Evolutionary conservation across 2,329 filamentous ascomycete genomes (phyloP), one percentile per base, ranked within the genome.

Genomic region (Neofusicoccum laricinum): DNA sequence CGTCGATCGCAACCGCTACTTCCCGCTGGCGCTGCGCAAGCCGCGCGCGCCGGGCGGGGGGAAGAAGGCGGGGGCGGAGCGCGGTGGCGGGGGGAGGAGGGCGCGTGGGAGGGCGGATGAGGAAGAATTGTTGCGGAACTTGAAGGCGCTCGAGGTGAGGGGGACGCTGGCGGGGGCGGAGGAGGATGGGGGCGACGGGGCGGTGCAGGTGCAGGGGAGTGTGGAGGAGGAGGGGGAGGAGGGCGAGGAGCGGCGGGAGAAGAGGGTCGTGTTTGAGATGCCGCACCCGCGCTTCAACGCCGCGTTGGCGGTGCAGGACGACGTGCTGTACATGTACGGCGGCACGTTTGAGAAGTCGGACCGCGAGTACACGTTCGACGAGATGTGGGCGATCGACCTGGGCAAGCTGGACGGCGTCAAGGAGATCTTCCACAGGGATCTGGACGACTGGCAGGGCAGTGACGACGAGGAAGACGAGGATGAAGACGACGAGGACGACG

Each of bases 301-400:
- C 1, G 91, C 95, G 69, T 80, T 98, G 43, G 88, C 94, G 0
- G 92, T 98, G 0, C 93, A 98, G 77, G 92, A 93, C 68, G 95
- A 99, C 75, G 88, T 91, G 8, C 83, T 98, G 0, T 99, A 94
- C 78, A 92, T 98, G 62, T 98, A 96, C 72, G 93, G 95, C 34
- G 95, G 95, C 17, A 99, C 94, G 0, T 97, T 90, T 71, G 95
- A 99, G 74, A 95, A 96, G 74, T 94, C 92, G 17, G 95, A 99
- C 71, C 86, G 92, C 21, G 95, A 99, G 76, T 97, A 91, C 72
- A 98, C 93, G 0, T 97, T 98, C 76, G 93, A 97, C 70, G 95
- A 99, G 71, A 83, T 99, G 77, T 96, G 96, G 78, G 89, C 92
- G 2, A 88, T 98, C 66, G 93, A 99, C 72, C 82, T 99, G n/a